Percentiles rank a stretch among this genome's conserved stretches.
Conservation (phyloP, 306 rosid genomes). For the Glycyrrhiza uralensis region DNA sequence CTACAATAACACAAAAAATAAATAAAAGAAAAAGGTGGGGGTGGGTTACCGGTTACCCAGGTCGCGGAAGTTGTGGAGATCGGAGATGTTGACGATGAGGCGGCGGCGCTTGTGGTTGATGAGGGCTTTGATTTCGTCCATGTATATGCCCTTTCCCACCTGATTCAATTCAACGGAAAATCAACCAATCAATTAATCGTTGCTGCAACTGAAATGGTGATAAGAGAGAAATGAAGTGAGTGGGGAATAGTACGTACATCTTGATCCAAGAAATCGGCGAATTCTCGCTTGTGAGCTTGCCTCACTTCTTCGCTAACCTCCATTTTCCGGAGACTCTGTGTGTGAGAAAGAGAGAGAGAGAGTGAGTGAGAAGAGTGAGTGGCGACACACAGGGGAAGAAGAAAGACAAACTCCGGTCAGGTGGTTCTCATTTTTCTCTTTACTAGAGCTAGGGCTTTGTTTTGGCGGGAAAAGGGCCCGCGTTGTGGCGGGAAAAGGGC, state of each 20-base stretch:
- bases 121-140: conserved; percentile 77
- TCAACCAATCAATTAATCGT: too few species aligned
- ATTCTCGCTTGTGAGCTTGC: conserved; percentile 93
- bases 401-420: background rate
- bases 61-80: conserved; percentile 83
- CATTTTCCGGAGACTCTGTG: conserved; percentile 39
- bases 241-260: conserved; percentile 41
- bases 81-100: conserved; percentile 84
- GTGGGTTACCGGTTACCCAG: conserved; percentile 74
- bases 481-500: conserved; percentile 47
- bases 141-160: conserved; percentile 65
- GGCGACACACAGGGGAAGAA: background rate
- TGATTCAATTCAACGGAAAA: too few species aligned
- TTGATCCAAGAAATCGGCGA: conserved; percentile 78
- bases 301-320: conserved; percentile 85
- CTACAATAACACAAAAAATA: background rate
- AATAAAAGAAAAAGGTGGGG: background rate
- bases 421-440: background rate
- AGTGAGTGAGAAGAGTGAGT: background rate
- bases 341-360: background rate
- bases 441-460: conserved; percentile 1
- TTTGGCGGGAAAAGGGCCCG: conserved; percentile 59
- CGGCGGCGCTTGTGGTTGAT: conserved; percentile 87
- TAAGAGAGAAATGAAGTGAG: background rate
- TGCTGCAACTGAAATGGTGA: too few species aligned